Base-by-base conservation (phyloP, 345 rosid genomes). In the Brassica cretica region DNA sequence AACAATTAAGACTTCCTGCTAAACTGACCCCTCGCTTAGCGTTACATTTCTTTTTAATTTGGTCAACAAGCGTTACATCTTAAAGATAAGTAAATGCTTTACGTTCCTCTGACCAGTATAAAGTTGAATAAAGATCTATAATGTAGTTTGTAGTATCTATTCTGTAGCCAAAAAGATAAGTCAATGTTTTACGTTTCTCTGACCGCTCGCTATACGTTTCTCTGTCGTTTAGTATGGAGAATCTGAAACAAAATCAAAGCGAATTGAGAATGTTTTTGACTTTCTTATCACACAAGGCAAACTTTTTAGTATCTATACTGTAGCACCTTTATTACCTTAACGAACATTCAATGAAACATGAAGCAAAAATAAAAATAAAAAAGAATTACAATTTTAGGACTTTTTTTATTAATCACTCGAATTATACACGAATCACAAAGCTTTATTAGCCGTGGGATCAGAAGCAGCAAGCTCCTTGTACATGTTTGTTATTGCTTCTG, bases 401-500 rank as follows among this genome's bases (percentile, higher is more conserved):
- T 32, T 12, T 46, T 46, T 55, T 72, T 59, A 78, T 78, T 66
- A 67, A 72, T n/a, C 72, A 44, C 60, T 53, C 6, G 61, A 63
- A 71, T 18, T 64, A 70, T 14, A 53, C 58, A 15, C 44, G 33
- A 58, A 30, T 76, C 78, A 66, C 51, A 24, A 75, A 78, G 76
- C 78, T 73, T 68, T 79, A 35, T 73, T 73, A n/a, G 81, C 79
- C 7, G 89, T 78, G 41, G 89, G 89, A 74, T 89, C 97, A 4
- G 85, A 80, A 5, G 81, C 59, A 58, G 88, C 84, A 62, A 95
- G 89, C 79, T 87, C 89, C 9, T 84, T 84, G 55, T 91, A 95
- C 99, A 95, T 90, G 75, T 84, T 74, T 15, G 86, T 63, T 82
- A 95, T 95, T n/a, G 86, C 92, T 63, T 85, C 80, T 68, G 81